Evolutionary conservation across 352 stramenopile genomes (phyloP).

Genomic region (Globisporangium perplexum): DNA sequence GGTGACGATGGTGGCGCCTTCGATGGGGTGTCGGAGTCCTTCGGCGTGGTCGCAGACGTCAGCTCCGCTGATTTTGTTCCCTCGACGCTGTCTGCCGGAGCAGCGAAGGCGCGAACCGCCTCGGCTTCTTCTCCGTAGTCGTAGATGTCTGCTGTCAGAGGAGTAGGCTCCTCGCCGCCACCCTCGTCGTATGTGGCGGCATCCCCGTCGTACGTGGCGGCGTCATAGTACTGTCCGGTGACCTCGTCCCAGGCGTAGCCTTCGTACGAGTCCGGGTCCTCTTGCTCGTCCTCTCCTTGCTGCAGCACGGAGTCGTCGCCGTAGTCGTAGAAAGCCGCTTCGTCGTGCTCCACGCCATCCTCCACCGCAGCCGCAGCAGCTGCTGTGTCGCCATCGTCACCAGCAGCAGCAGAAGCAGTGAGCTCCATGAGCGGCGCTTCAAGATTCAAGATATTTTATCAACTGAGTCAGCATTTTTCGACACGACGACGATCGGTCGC

Average conservation of each 20-base stretch:
- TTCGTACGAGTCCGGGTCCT: not conserved
- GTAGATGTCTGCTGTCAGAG: constrained; percentile 34
- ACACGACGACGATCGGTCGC: too few species aligned
- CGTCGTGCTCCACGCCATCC: too few species aligned
- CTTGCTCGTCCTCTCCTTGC: not conserved
- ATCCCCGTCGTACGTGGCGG: constrained; percentile 6
- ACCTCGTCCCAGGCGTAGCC: constrained; percentile 7
- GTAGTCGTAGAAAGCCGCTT: constrained; percentile 2
- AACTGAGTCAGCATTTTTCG: too few species aligned
- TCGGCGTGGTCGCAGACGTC: not conserved
- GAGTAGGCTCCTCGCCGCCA: not conserved
- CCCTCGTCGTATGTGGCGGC: constrained; percentile 4
- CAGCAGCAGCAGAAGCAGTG: not conserved
- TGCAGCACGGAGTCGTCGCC: not conserved
- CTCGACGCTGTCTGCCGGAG: not conserved
- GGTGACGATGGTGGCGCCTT: not conserved
- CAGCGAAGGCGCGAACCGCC: not conserved
- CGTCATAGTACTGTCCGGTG: constrained; percentile 13
- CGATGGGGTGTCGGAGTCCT: not conserved
- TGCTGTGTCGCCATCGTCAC: too few species aligned
- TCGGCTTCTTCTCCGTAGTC: constrained; percentile 2
- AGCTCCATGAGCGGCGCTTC: too few species aligned
- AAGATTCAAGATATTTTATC: too few species aligned
- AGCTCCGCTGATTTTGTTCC: too few species aligned
- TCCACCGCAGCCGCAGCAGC: not conserved